phyloP scores from a whole-genome alignment of 2,329 filamentous ascomycete genomes.

The Fusarium goolgardi region DNA sequence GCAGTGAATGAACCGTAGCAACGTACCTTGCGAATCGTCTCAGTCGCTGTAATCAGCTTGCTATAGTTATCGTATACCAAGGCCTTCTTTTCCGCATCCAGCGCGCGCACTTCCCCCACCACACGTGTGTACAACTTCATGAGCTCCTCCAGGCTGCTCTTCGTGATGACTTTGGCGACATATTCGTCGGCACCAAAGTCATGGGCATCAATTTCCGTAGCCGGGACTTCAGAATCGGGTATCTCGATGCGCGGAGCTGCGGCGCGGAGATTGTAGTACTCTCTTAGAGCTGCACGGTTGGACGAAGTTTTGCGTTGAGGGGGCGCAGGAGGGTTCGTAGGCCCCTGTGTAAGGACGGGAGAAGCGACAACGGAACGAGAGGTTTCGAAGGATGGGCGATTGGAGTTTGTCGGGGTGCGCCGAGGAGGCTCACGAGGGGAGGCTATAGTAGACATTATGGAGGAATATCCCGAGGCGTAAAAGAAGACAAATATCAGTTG shows the following conservation, averaged over 20 bases:
- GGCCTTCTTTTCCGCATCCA: conserved; percentile 96
- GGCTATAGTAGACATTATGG: conserved; percentile 74
- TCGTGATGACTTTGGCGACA: conserved; percentile 70
- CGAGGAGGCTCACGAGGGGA: conserved; percentile 70
- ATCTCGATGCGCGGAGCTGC: conserved; percentile 58
- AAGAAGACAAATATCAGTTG: background rate
- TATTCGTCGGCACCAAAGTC: conserved; percentile 80
- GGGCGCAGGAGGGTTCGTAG: conserved; percentile 13
- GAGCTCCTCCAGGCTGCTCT: conserved; percentile 74
- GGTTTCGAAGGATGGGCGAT: conserved; percentile 77
- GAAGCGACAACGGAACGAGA: conserved; percentile 70
- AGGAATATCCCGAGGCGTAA: background rate
- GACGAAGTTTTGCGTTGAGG: conserved; percentile 58
- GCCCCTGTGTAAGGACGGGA: conserved; percentile 52
- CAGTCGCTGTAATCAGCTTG: conserved; percentile 95
- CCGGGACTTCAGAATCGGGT: conserved; percentile 67
- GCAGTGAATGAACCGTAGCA: no score
- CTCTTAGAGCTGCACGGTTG: conserved; percentile 87
- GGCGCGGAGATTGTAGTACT: conserved; percentile 86
- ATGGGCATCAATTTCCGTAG: conserved; percentile 77
- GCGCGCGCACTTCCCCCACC: conserved; percentile 82
- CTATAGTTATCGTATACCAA: conserved; percentile 99
- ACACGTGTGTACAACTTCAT: conserved; percentile 77
- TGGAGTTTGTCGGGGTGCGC: conserved; percentile 75
- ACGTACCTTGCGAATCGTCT: conserved; percentile 83